Base-by-base conservation (phyloP, 305 asterid species). In the Plantago coronopus region DNA sequence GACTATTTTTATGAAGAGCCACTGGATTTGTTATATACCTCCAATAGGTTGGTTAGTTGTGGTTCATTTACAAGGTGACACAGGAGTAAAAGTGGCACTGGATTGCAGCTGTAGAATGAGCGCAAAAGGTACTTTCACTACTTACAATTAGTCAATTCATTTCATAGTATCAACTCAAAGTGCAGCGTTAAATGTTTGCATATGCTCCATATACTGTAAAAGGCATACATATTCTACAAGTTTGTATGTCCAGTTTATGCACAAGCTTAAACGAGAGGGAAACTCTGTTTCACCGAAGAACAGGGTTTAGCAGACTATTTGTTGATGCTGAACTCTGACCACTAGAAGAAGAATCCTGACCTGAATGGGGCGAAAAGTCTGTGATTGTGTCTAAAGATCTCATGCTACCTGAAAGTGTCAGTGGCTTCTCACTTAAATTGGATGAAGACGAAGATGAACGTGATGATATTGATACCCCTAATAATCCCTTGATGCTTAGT, bases 251-350 rank as follows among this genome's bases (percentile, higher is more conserved):
- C 29, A 37, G 46, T 57, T 5, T 37, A 57, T 18, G 10, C 22
- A 57, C 47, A 19, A 57, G 25, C 27, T 34, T 11, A 15, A 43
- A 59, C n/a, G 15, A 48, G 13, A 31, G 19, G 17, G 17, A 16
- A 18, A 2, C 42, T 61, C 18, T 46, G 3, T 45, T 46, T 74
- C 17, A 74, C 27, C 63, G 31, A 63, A 65, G 67, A 43, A 53
- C 66, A 40, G 67, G 67, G 38, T 63, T 70, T 37, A 73, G 70
- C 73, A 79, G 73, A 64, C 75, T 75, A 68, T 45, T 84, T 18
- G 81, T 73, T 2, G 91, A 72, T 20, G 81, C 79, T 27, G 91
- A 81, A 56, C 79, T 77, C 68, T 64, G 76, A 55, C 75, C 91
- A 73, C 91, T 77, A 77, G 81, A 81, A 3, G 81, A 81, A 3